Evolutionary conservation across 2,329 filamentous ascomycete genomes (phyloP).

Genomic region (Ustulina deusta): DNA sequence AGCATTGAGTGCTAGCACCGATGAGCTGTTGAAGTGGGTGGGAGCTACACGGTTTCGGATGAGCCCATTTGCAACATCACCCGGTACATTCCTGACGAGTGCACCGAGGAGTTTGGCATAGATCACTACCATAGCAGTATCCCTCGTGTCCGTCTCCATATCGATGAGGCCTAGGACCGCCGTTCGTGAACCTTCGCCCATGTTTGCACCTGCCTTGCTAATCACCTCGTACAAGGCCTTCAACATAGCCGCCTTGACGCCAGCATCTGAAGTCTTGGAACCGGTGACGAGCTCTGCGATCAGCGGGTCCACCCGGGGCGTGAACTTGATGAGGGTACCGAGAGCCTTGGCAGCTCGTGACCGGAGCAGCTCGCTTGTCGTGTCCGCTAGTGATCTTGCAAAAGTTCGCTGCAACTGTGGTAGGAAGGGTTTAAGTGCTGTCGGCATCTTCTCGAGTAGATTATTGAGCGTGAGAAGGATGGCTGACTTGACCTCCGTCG

Average conservation of each 20-base stretch:
- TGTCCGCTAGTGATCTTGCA: slow-evolving; percentile 93
- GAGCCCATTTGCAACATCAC: slow-evolving; percentile 71
- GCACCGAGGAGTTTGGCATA: slow-evolving; percentile 91
- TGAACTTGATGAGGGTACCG: slow-evolving; percentile 94
- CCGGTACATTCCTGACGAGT: slow-evolving; percentile 85
- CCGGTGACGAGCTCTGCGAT: slow-evolving; percentile 94
- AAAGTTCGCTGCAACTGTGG: slow-evolving; percentile 97
- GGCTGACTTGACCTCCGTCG: slow-evolving; percentile 94
- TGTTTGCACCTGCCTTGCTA: slow-evolving; percentile 92
- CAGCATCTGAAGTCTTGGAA: slow-evolving; percentile 87
- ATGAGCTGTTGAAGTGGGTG: slow-evolving; percentile 79
- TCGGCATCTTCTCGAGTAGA: slow-evolving; percentile 94
- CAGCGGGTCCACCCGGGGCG: slow-evolving; percentile 92
- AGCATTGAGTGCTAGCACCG: slow-evolving; percentile 88
- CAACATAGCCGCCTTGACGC: slow-evolving; percentile 95
- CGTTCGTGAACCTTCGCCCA: slow-evolving; percentile 89
- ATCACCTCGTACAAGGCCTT: slow-evolving; percentile 97
- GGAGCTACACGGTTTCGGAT: slow-evolving; percentile 83
- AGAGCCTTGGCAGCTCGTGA: slow-evolving; percentile 92
- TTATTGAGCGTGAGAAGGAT: slow-evolving; percentile 96
- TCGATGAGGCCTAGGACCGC: slow-evolving; percentile 93
- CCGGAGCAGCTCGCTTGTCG: slow-evolving; percentile 88
- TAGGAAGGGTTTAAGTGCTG: slow-evolving; percentile 94
- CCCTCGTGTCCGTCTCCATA: slow-evolving; percentile 79
- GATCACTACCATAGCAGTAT: slow-evolving; percentile 85